A percentile compares a stretch with the other conserved stretches of the same genome.
Evolutionary conservation across 306 rosid genomes (phyloP).

Genomic region (Oemleria cerasiformis): DNA sequence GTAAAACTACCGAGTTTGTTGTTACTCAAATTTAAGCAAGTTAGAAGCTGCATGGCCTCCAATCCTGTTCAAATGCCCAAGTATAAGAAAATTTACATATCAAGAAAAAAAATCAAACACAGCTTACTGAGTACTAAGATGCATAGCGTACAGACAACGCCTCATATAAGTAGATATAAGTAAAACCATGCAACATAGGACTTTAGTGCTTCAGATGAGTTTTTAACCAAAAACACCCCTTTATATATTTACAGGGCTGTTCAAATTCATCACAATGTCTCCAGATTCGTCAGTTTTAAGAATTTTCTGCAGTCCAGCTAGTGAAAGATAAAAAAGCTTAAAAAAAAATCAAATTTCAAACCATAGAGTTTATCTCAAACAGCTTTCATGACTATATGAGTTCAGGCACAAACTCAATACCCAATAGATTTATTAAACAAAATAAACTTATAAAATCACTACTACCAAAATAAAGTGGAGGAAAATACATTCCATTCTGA

Average conservation of each 20-base stretch:
- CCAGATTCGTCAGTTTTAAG: neutral
- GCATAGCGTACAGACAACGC: conserved; percentile 2
- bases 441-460: neutral
- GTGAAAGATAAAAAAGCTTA: too few relatives aligned
- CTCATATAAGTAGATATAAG: neutral
- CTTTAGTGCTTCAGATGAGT: neutral
- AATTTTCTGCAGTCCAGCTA: neutral
- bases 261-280: neutral
- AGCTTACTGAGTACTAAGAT: neutral
- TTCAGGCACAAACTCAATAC: neutral
- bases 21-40: conserved; percentile 70
- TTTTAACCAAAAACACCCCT: neutral
- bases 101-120: neutral
- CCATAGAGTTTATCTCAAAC: neutral
- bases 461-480: neutral
- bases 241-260: neutral
- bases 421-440: neutral
- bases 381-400: neutral
- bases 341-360: neutral
- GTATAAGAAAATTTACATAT: conserved; percentile 16
- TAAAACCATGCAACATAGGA: neutral
- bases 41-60: conserved; percentile 88
- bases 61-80: conserved; percentile 56
- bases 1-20: conserved; percentile 69
- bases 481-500: neutral